These are phyloP conservation scores for Lunasporangiospora selenospora DNA, from an alignment of 192 early-diverging fungal genomes.

Conservation along the genomic window DNA sequence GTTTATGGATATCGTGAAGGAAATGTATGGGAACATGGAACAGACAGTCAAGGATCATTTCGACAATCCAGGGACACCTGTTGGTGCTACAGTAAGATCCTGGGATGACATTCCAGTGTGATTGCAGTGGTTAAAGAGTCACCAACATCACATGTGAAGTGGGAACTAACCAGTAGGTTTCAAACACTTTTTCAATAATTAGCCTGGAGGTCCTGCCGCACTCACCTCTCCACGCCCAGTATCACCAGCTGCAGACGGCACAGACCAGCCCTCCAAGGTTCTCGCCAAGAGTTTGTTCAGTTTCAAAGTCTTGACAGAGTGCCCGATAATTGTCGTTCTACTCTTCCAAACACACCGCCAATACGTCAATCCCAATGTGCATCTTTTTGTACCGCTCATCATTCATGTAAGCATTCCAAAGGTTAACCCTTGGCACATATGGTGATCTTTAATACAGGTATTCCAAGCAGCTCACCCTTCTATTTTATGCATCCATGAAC, in stretches of 20 bases:
- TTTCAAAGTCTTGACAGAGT: constrained; percentile 99
- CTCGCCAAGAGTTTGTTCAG: constrained; percentile 79
- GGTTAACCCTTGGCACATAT: too few species aligned
- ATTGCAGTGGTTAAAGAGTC: not conserved
- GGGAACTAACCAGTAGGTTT: too few species aligned
- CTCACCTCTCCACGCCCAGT: constrained; percentile 75
- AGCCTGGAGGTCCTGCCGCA: constrained; percentile 48
- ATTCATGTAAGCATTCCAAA: constrained; percentile 81
- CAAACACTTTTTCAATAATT: too few species aligned
- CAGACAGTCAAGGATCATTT: constrained; percentile 82
- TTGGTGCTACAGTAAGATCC: constrained; percentile 46
- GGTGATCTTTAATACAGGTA: too few species aligned
- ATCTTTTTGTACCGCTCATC: constrained; percentile 87
- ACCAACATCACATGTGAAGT: not conserved
- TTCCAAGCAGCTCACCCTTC: not conserved
- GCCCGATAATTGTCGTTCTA: constrained; percentile 97
- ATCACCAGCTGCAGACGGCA: constrained; percentile 71
- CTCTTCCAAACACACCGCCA: constrained; percentile 91
- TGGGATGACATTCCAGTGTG: too few species aligned
- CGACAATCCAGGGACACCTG: constrained; percentile 72
- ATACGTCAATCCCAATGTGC: constrained; percentile 81
- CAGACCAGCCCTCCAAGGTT: constrained; percentile 62
- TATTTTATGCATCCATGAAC: not conserved
- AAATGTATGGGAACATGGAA: constrained; percentile 95
- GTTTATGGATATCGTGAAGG: constrained; percentile 90